A percentile compares a stretch with the other conserved stretches of the same genome.
Evolutionary conservation across 1,284 basidiomycete genomes (phyloP).

Genomic region (Chondrostereum purpureum): DNA sequence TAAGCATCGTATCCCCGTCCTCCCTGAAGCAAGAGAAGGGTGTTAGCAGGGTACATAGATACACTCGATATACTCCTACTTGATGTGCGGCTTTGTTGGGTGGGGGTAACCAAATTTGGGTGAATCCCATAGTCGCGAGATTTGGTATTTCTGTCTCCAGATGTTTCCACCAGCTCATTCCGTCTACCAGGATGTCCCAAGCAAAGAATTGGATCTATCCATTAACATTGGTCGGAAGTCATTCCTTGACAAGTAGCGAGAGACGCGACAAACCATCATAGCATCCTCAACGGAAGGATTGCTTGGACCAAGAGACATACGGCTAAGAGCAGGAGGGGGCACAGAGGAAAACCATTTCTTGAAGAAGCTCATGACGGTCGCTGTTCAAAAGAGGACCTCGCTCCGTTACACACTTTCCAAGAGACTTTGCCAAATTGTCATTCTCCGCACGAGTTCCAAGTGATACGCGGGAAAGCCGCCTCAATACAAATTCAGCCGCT

Average conservation of each 20-base stretch:
- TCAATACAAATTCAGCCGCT: not conserved
- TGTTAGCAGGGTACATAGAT: slow-evolving; percentile 3
- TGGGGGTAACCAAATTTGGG: slow-evolving; percentile 76
- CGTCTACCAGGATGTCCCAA: slow-evolving; percentile 58
- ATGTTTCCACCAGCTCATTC: slow-evolving; percentile 79
- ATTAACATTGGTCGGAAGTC: not conserved
- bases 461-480: not conserved
- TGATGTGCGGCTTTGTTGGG: slow-evolving; percentile 66
- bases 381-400: not conserved
- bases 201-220: slow-evolving; percentile 77
- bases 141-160: slow-evolving; percentile 65
- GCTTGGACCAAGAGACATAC: slow-evolving; percentile 53
- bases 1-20: slow-evolving; percentile 78
- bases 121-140: slow-evolving; percentile 76
- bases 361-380: slow-evolving; percentile 11
- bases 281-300: slow-evolving; percentile 42
- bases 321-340: slow-evolving; percentile 36
- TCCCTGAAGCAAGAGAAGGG: slow-evolving; percentile 31
- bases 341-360: slow-evolving; percentile 7
- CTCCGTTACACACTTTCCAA: not conserved
- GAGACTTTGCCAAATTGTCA: not conserved
- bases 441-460: not conserved
- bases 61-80: slow-evolving; percentile 26
- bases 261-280: slow-evolving; percentile 47
- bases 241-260: not conserved